Base-by-base conservation (phyloP, 148 eudicot genomes). In the Persicaria tinctoria region DNA sequence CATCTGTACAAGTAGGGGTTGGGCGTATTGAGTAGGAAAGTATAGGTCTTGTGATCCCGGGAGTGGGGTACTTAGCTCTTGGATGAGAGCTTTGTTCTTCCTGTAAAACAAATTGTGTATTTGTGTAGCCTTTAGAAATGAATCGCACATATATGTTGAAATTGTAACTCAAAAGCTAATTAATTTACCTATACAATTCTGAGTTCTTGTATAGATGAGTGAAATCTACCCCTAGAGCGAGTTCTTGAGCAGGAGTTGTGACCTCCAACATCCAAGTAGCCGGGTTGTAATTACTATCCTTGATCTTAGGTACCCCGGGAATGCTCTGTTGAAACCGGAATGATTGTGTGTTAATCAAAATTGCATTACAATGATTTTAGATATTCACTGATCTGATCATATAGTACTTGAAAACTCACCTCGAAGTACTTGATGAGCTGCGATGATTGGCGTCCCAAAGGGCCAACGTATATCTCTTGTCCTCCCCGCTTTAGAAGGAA, bases 241-340 rank as follows among this genome's bases (percentile, higher is more conserved):
- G 54, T 74, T 90, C 95, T 79, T 90, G 90, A 4, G 83, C 84
- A 20, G 90, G 74, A 74, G 87, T 55, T 16, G 87, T 82, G 73
- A 88, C 84, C 74, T 90, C 96, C 80, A 90, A 80, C 89, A 90
- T 88, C 96, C 96, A 90, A 6, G 90, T 87, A 8, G 92, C 92
- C 8, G 96, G 93, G 75, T 91, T 91, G 62, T 83, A 82, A 47
- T n/a, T n/a, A n/a, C 88, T 85, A 59, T 88, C 88, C 78, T 83
- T 77, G 54, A 88, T 86, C 78, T 78, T 85, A 7, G 50, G 80
- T 23, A 90, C 85, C 62, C 96, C 96, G 27, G 27, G 27, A 23
- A 23, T 23, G 27, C 27, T 23, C 27, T 23, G 27, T 23, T 23
- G 27, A 23, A 23, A 23, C 27, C 27, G 27, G 27, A 23, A 23